Base-by-base conservation (phyloP, 768 basidiomycete species). In the Strobilomyces echinocephalus region DNA sequence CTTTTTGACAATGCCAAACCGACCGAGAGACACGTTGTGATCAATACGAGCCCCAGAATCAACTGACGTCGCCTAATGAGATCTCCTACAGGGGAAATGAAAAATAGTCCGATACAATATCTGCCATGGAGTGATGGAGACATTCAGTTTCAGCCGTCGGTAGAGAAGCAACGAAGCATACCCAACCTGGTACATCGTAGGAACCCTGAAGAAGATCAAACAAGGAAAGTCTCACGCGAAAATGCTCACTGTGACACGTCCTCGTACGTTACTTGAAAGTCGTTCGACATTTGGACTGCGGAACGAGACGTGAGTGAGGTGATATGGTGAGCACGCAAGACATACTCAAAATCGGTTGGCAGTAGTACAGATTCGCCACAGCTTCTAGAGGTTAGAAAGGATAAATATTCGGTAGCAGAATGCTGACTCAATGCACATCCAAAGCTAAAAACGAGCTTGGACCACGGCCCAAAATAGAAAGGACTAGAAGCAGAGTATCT, bases 341-440 rank as follows among this genome's bases (percentile, higher is more conserved):
- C 76, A 56, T 61, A 82, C 88, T 87, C 9, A 91, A 72, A 56
- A 92, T 69, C 4, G 89, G 90, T 68, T 89, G 87, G 54, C 83
- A 87, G 58, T 91, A 92, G 63, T 91, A 92, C 47, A 91, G 64
- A 63, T 91, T 91, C 14, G 82, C 78, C 24, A 83, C 83, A 47
- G 54, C 62, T 63, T 55, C 41, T 10, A 12, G 35, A 49, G 3
- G 51, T 61, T n/a, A 64, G 56, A 34, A 12, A 39, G n/a, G 1
- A 8, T 28, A 24, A 2, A 8, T 4, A 24, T 18, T 35, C 21
- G 8, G 18, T 8, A 24, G 43, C 12, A 12, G 14, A 46, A 20
- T 8, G 61, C 62, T 43, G 12, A 64, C 62, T 63, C 20, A 61
- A 18, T 52, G 62, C 56, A 21, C 62, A 61, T 50, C 41, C 59